phyloP scores from a whole-genome alignment of 2,329 filamentous ascomycete genomes.

The Emergomyces orientalis region DNA sequence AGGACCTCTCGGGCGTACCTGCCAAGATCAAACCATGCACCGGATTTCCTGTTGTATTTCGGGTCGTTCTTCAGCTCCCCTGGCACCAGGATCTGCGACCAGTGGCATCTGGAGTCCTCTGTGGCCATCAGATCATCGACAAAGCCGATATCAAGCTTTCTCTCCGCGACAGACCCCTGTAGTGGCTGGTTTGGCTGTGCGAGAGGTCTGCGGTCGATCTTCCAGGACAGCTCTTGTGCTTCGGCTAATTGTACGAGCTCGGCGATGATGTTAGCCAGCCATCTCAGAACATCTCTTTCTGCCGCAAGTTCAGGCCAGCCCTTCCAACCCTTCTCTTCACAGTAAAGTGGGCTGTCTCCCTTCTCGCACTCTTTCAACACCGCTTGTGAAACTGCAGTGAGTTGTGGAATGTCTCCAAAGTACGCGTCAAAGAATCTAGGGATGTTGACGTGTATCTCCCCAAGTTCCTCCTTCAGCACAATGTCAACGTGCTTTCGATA shows the following conservation, averaged over 20 bases:
- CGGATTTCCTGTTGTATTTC: conserved; percentile 30
- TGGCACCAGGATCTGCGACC: conserved; percentile 37
- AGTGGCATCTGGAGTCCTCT: conserved; percentile 26
- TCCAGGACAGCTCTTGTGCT: not conserved
- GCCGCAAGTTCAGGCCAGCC: not conserved
- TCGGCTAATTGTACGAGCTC: not conserved
- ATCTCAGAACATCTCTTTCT: not conserved
- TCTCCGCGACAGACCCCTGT: not conserved
- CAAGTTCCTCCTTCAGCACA: conserved; percentile 17
- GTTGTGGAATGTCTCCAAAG: conserved; percentile 17
- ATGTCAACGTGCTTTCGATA: conserved; percentile 14
- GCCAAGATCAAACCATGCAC: conserved; percentile 35
- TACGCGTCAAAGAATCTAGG: conserved; percentile 18
- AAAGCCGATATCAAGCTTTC: not conserved
- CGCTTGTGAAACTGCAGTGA: conserved; percentile 9
- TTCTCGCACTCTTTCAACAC: not conserved
- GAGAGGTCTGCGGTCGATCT: not conserved
- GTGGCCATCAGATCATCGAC: conserved; percentile 8
- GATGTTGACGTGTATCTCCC: conserved; percentile 14
- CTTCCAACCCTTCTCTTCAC: not conserved
- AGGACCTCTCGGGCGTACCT: conserved; percentile 41
- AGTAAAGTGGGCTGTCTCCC: not conserved
- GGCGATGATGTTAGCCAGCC: not conserved
- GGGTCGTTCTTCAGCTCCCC: conserved; percentile 42
- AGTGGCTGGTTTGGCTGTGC: not conserved